phyloP scores from a whole-genome alignment of 306 rosid genomes.

The Rosa lucieae region DNA sequence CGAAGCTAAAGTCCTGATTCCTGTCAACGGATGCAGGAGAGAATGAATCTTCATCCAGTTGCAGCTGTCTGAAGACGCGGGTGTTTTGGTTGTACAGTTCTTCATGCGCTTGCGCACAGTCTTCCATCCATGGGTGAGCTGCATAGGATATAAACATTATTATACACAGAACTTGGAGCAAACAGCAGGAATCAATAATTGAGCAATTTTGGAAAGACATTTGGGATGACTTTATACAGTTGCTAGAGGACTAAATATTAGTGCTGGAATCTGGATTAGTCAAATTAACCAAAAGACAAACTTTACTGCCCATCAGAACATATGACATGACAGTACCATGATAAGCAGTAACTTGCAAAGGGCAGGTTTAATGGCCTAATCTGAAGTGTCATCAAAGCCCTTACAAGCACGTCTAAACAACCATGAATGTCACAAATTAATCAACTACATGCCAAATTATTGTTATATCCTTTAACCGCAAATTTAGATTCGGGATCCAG shows the following conservation, averaged over 20 bases:
- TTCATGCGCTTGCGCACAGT: constrained; percentile 30
- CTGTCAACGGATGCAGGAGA: constrained; percentile 18
- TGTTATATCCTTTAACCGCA: background rate
- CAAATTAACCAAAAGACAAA: background rate
- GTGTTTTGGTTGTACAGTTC: constrained; percentile 14
- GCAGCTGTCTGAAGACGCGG: constrained; percentile 11
- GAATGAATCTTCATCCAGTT: constrained; percentile 21
- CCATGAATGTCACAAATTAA: background rate
- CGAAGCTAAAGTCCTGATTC: constrained; percentile 32
- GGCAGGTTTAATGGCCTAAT: background rate
- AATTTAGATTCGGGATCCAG: background rate
- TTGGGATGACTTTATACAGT: background rate
- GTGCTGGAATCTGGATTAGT: background rate
- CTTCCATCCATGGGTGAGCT: constrained; percentile 81
- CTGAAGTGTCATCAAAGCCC: background rate
- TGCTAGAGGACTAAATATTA: background rate
- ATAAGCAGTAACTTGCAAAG: background rate
- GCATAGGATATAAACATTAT: constrained; percentile 8
- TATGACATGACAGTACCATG: background rate
- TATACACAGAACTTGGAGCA: constrained; percentile 1
- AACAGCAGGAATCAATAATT: background rate
- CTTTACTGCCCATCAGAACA: background rate
- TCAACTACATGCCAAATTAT: background rate
- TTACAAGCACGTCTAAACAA: background rate
- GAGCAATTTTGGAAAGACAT: constrained; percentile 7